These are phyloP conservation scores for Falciphora oryzae DNA, from an alignment of 2,329 filamentous ascomycete species.

Conservation along the genomic window DNA sequence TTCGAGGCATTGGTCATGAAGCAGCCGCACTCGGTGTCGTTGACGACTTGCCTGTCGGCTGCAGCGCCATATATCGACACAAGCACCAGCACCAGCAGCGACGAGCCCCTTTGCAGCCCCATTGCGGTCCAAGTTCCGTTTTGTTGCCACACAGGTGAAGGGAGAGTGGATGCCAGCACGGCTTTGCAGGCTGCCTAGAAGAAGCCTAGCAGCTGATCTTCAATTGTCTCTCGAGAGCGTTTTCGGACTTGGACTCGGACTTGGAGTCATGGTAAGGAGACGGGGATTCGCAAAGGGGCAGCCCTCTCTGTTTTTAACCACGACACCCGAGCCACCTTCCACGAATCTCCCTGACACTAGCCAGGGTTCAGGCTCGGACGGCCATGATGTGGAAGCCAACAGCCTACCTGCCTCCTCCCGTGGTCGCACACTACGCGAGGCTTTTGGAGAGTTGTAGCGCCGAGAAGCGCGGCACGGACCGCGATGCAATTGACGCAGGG, in stretches of 20 bases:
- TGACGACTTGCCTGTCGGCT: conserved; percentile 4
- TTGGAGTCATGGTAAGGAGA: background rate
- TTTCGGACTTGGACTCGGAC: background rate
- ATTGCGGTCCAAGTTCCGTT: background rate
- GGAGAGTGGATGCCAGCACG: background rate
- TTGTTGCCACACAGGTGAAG: background rate
- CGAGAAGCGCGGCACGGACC: background rate
- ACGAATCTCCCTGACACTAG: background rate
- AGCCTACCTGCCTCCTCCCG: background rate
- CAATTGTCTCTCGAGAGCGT: background rate
- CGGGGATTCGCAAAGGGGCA: background rate
- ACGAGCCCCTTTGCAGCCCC: conserved; percentile 1
- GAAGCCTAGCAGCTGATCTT: background rate
- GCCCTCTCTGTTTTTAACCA: background rate
- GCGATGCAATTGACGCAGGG: background rate
- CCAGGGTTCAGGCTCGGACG: background rate
- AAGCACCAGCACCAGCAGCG: conserved; percentile 2
- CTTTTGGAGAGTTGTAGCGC: background rate
- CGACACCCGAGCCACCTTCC: background rate
- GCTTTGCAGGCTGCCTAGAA: background rate
- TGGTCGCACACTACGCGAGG: background rate
- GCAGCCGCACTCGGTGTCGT: conserved; percentile 37
- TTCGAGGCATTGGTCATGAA: conserved; percentile 41
- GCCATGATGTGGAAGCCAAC: background rate
- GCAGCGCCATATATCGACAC: background rate